Conservation (phyloP, 2,329 filamentous ascomycete species). For the Claviceps sorghi region DNA sequence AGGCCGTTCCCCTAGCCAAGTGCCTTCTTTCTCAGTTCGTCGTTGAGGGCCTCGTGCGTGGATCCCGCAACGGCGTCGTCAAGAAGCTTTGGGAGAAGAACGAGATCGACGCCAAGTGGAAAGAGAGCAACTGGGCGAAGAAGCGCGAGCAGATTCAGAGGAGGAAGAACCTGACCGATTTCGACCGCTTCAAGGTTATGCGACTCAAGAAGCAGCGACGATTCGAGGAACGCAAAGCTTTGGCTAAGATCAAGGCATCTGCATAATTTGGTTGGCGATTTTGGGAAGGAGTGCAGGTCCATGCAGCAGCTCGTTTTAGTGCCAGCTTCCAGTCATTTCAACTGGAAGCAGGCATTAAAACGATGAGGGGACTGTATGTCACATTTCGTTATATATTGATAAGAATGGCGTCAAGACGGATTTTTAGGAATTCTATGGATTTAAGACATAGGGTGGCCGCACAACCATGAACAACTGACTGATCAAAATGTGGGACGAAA, state of each 20-base stretch:
- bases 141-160: constrained; percentile 72
- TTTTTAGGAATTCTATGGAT: constrained; percentile 35
- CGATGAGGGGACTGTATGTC: too few species aligned
- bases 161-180: constrained; percentile 88
- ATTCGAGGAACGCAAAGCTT: constrained; percentile 93
- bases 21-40: constrained; percentile 81
- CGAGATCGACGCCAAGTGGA: constrained; percentile 88
- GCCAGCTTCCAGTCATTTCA: too few species aligned
- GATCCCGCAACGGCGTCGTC: constrained; percentile 66
- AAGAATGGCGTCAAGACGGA: constrained; percentile 54
- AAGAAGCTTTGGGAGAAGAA: constrained; percentile 83
- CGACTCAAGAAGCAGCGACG: constrained; percentile 98
- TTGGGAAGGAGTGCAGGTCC: constrained; percentile 15
- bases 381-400: constrained; percentile 38
- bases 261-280: constrained; percentile 40
- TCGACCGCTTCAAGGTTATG: constrained; percentile 99
- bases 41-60: constrained; percentile 74
- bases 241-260: constrained; percentile 80
- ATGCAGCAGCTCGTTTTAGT: too few species aligned
- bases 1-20: constrained; percentile 67
- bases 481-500: constrained; percentile 3
- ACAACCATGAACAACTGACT: constrained; percentile 10
- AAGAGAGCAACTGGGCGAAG: constrained; percentile 86
- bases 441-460: constrained; percentile 20
- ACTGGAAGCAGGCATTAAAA: constrained; percentile 24